phyloP scores from a whole-genome alignment of 2,329 filamentous ascomycete genomes.

The Shiraia sp. region DNA sequence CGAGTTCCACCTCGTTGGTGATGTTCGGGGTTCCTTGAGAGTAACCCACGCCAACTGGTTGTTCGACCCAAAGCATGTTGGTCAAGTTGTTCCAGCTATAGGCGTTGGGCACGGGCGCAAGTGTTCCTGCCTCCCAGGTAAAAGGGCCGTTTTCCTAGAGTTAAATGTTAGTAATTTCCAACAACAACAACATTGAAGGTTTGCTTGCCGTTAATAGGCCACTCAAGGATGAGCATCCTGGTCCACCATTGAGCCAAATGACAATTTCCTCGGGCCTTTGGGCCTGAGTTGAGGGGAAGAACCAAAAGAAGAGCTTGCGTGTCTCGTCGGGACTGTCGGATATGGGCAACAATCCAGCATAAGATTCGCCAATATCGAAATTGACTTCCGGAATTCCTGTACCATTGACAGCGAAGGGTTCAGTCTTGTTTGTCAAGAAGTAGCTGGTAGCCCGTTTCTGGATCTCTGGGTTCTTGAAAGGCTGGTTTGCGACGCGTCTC shows the following conservation, averaged over 20 bases:
- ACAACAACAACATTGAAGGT: too few species aligned
- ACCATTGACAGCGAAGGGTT: slow-evolving; percentile 65
- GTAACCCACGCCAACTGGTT: slow-evolving; percentile 54
- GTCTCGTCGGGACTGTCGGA: slow-evolving; percentile 54
- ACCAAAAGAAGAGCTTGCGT: slow-evolving; percentile 65
- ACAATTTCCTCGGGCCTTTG: slow-evolving; percentile 61
- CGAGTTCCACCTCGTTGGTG: slow-evolving; percentile 53
- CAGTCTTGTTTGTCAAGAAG: slow-evolving; percentile 39
- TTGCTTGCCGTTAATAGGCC: slow-evolving; percentile 62
- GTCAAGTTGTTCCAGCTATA: slow-evolving; percentile 66
- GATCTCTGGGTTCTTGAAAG: slow-evolving; percentile 38
- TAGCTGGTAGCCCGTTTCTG: slow-evolving; percentile 38
- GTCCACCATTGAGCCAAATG: slow-evolving; percentile 55
- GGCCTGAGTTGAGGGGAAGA: slow-evolving; percentile 62
- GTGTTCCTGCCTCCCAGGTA: slow-evolving; percentile 65
- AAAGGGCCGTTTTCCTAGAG: slow-evolving; percentile 68
- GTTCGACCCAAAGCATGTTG: slow-evolving; percentile 51
- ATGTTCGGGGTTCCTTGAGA: slow-evolving; percentile 50
- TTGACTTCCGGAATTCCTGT: slow-evolving; percentile 67
- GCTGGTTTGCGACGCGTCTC: slow-evolving; percentile 27
- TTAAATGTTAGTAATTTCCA: too few species aligned
- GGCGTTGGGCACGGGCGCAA: slow-evolving; percentile 65
- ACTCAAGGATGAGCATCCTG: slow-evolving; percentile 59
- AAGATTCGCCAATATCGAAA: slow-evolving; percentile 70
- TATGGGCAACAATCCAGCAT: slow-evolving; percentile 66